Evolutionary conservation across 2,329 filamentous ascomycete species (phyloP).

Genomic region (Botryosphaeria dothidea): DNA sequence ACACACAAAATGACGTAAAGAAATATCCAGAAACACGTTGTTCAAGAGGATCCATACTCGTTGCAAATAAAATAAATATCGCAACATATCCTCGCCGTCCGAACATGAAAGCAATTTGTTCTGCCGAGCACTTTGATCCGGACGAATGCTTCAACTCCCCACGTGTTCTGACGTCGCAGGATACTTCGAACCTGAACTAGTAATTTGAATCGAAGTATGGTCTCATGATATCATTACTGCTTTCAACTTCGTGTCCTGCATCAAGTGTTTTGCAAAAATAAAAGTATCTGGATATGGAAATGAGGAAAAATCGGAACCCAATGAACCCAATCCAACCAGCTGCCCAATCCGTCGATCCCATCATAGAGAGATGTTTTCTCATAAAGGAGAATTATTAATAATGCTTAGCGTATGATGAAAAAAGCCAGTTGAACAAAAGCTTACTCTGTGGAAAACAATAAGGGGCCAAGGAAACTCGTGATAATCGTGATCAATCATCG

Average conservation of each 20-base stretch:
- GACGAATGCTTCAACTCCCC: no score
- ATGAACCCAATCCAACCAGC: not conserved
- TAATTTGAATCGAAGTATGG: not conserved
- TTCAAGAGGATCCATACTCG: no score
- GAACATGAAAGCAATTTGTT: no score
- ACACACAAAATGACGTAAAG: not conserved
- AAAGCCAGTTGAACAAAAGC: not conserved
- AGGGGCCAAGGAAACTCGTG: constrained; percentile 1
- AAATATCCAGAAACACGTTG: no score
- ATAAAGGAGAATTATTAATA: not conserved
- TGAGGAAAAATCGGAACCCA: not conserved
- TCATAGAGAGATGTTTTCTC: not conserved
- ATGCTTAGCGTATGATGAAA: not conserved
- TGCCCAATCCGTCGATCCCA: not conserved
- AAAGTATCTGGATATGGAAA: not conserved
- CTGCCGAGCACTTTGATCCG: no score
- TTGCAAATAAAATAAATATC: no score
- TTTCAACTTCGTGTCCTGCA: not conserved
- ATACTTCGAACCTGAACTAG: no score
- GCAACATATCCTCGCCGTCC: no score
- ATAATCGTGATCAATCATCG: constrained; percentile 1
- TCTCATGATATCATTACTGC: constrained; percentile 8
- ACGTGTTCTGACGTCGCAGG: no score
- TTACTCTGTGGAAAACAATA: not conserved
- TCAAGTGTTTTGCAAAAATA: not conserved